Evolutionary conservation across 768 basidiomycete genomes (phyloP), one percentile per base, ranked within the genome.

Genomic region (Leucocoprinus birnbaumii): DNA sequence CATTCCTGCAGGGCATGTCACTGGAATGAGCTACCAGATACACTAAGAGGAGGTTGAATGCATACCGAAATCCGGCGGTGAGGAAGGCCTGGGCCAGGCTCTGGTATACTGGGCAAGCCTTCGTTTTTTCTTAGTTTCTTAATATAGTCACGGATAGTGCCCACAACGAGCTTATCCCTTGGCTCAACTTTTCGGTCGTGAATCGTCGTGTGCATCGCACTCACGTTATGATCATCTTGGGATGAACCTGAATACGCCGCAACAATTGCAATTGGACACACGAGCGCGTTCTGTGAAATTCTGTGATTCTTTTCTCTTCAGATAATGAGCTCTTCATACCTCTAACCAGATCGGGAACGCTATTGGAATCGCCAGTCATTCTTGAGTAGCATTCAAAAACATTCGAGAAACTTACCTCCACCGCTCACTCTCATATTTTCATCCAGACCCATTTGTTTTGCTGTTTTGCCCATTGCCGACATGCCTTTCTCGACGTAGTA

Each of bases 401-500:
- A 19, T 37, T 9, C 3, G 41, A 48, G 25, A 34, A 53, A 75
- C 85, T 68, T 59, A 92, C 91, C 91, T 71, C 91, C 91, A 48
- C 91, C 91, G 56, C 82, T 80, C 42, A 90, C 77, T 26, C 80
- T 73, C 59, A 79, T 74, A 52, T 90, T 86, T 14, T 76, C 78
- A 53, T 86, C 82, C 34, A 87, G 75, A 3, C 86, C 89, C 72
- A 87, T 75, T 61, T 90, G 85, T 60, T 82, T 82, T 37, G 86
- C 78, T 5, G 84, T 85, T 70, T 87, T 90, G 16, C 87, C 86
- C 85, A 88, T 86, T 3, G 90, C 90, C 46, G 80, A 82, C 83
- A 90, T 90, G 5, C 89, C 87, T 65, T 91, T 91, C 65, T 92
- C 90, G 8, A 93, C 87, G 67, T 93, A 93, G 67, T 77, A 92